Percentiles rank a stretch among this genome's conserved stretches.
Evolutionary conservation across 2,329 filamentous ascomycete genomes (phyloP).

Genomic region (Tolypocladium capitatum): DNA sequence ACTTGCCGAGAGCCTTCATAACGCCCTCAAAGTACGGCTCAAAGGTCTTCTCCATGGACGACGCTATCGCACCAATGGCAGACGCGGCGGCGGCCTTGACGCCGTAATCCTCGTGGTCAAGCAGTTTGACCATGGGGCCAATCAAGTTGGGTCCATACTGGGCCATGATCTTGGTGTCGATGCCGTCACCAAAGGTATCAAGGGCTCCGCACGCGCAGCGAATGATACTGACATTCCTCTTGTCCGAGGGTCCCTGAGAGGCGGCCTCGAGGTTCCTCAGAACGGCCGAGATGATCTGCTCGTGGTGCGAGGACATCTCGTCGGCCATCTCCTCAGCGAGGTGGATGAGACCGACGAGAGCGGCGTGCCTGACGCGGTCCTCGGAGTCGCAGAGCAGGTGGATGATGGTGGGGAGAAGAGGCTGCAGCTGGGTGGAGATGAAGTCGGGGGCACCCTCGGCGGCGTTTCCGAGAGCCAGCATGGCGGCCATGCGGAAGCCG

Average conservation of each 20-base stretch:
- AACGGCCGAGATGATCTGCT: constrained; percentile 68
- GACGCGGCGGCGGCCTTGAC: constrained; percentile 83
- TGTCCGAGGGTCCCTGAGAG: constrained; percentile 51
- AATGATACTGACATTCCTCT: constrained; percentile 73
- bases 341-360: constrained; percentile 76
- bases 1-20: constrained; percentile 79
- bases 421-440: constrained; percentile 79
- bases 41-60: constrained; percentile 71
- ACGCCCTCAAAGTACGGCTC: constrained; percentile 82
- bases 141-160: constrained; percentile 74
- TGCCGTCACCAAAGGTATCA: constrained; percentile 82
- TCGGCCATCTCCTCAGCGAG: constrained; percentile 89
- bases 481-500: constrained; percentile 76
- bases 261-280: constrained; percentile 82
- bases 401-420: constrained; percentile 75
- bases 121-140: constrained; percentile 69
- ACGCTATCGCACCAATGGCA: constrained; percentile 81
- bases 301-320: constrained; percentile 76
- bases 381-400: constrained; percentile 76
- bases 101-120: constrained; percentile 73
- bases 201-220: constrained; percentile 82
- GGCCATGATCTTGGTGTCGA: constrained; percentile 62
- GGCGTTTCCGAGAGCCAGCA: constrained; percentile 82
- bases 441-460: constrained; percentile 97
- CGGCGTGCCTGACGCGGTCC: constrained; percentile 70